Evolutionary conservation across 2,329 filamentous ascomycete genomes (phyloP).

Genomic region (Pseudofabraea citricarpa): DNA sequence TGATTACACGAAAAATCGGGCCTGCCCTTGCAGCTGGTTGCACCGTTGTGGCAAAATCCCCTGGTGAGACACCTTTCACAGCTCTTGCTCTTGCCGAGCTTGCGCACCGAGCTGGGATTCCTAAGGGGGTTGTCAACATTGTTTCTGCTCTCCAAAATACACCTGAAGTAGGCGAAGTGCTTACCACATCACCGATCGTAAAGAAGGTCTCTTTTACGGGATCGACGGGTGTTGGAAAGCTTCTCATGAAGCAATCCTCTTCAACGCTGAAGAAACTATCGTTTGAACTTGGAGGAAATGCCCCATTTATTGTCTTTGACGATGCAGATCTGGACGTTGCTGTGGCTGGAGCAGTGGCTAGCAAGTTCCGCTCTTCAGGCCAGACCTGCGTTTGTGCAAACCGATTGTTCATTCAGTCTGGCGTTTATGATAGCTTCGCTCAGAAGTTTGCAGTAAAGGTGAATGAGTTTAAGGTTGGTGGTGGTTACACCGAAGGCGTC

Average conservation of each 20-base stretch:
- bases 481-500: constrained; percentile 63
- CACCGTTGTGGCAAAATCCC: constrained; percentile 88
- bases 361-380: constrained; percentile 90
- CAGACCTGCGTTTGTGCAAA: constrained; percentile 95
- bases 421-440: constrained; percentile 73
- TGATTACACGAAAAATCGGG: constrained; percentile 67
- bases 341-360: constrained; percentile 75
- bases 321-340: constrained; percentile 86
- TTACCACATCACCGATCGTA: constrained; percentile 72
- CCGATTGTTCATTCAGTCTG: constrained; percentile 73
- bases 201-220: constrained; percentile 95
- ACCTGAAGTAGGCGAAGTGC: constrained; percentile 66
- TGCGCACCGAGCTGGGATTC: constrained; percentile 80
- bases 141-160: constrained; percentile 79
- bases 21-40: constrained; percentile 89
- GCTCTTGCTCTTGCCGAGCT: constrained; percentile 84
- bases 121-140: constrained; percentile 86
- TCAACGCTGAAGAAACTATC: constrained; percentile 76
- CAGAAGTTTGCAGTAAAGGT: constrained; percentile 67
- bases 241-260: constrained; percentile 85
- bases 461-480: constrained; percentile 68
- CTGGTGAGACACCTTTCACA: constrained; percentile 88
- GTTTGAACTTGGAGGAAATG: constrained; percentile 91
- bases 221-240: constrained; percentile 62
- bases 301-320: constrained; percentile 95